Evolutionary conservation across 495 filamentous ascomycete genomes (phyloP), one percentile per base, ranked within the genome.

Genomic region (Endocarpon pusillum): DNA sequence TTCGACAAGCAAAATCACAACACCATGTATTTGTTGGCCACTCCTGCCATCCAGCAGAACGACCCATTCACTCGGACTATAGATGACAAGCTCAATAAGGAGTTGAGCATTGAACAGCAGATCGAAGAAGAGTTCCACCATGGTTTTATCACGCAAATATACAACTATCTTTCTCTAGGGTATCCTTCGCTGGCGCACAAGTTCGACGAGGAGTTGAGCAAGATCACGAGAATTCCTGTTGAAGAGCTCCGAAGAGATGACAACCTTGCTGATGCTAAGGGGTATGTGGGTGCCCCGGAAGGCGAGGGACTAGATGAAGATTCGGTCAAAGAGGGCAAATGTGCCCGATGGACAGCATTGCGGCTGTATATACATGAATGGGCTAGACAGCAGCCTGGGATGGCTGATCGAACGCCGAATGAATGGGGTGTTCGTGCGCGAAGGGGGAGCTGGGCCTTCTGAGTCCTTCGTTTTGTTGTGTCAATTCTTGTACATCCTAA

Each of bases 91-190:
- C 54, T 58, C 21, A 61, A 67, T 31, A 61, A 62, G 40, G 63
- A 58, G 29, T 55, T 58, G n/a, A 57, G 59, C 35, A 46, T 55
- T 11, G 62, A 66, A 39, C 63, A 71, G 25, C 46, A 60, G 21
- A 63, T 78, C 24, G 59, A 70, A 9, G 54, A 61, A 31, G 81
- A 89, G 47, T 84, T 85, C 43, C 52, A 74, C 37, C 81, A 92
- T 51, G 62, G 55, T n/a, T 87, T 93, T 55, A 71, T 94, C 25
- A 91, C 83, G 2, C 85, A 94, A 52, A 82, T 94, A 12, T 94
- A 86, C 61, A 93, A 94, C 49, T 94, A 94, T 55, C 64, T 94
- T 10, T 91, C 82, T 1, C 67, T 94, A 15, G 85, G 86, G 3
- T 94, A 91, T 50, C 82, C 85, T 5, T 72, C 79, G 11, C 65